phyloP scores from a whole-genome alignment of 2,329 filamentous ascomycete genomes.

The Aspergillus ustus region DNA sequence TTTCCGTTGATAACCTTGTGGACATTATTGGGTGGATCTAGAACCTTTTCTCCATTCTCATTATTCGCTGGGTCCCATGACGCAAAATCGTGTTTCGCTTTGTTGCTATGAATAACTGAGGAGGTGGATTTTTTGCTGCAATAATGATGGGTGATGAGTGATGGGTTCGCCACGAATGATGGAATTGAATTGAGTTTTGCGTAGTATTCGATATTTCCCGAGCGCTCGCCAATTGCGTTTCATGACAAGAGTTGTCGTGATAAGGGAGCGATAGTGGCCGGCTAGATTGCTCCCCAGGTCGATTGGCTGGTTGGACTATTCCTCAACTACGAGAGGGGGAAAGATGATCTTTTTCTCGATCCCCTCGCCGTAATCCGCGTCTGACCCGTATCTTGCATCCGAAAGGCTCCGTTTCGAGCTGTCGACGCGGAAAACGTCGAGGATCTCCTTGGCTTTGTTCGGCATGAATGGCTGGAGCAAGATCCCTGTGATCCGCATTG shows the following conservation, averaged over 20 bases:
- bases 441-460: constrained; percentile 69
- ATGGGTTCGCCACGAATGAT: not conserved
- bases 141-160: not conserved
- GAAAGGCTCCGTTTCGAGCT: constrained; percentile 64
- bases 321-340: constrained; percentile 50
- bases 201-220: not conserved
- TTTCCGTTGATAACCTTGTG: constrained; percentile 40
- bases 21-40: constrained; percentile 19
- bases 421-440: constrained; percentile 78
- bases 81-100: constrained; percentile 21
- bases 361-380: constrained; percentile 70
- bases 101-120: not conserved
- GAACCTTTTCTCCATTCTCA: constrained; percentile 13
- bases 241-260: not conserved
- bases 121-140: not conserved
- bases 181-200: not conserved
- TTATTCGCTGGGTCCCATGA: constrained; percentile 29
- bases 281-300: constrained; percentile 26
- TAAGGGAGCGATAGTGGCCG: not conserved
- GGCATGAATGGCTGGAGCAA: constrained; percentile 92
- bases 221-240: not conserved
- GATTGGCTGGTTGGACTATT: constrained; percentile 33
- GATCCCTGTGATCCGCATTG: constrained; percentile 78
- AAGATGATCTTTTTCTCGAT: constrained; percentile 57
- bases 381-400: constrained; percentile 65